A percentile compares a stretch with the other conserved stretches of the same genome.
These are phyloP conservation scores for Durotheca rogersii DNA, from an alignment of 495 filamentous ascomycete genomes.

Conservation along the genomic window DNA sequence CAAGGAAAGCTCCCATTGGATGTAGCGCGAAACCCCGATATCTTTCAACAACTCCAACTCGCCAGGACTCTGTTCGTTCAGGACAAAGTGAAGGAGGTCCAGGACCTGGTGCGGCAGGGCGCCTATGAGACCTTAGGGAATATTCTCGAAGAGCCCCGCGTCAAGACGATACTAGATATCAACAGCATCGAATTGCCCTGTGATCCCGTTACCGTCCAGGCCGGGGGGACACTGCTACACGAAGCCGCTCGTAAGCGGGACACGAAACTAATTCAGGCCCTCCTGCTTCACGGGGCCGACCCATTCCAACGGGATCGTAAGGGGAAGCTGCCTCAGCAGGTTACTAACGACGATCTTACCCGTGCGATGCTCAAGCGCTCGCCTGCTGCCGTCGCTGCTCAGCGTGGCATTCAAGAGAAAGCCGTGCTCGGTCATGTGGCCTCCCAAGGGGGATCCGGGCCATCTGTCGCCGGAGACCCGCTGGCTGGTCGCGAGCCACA, in stretches of 20 bases:
- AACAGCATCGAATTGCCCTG: slow-evolving; percentile 86
- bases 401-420: slow-evolving; percentile 94
- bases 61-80: slow-evolving; percentile 89
- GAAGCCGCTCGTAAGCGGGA: slow-evolving; percentile 89
- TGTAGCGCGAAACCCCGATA: slow-evolving; percentile 84
- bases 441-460: slow-evolving; percentile 55
- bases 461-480: slow-evolving; percentile 58
- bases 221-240: slow-evolving; percentile 86
- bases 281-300: slow-evolving; percentile 94
- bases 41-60: slow-evolving; percentile 93
- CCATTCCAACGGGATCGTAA: slow-evolving; percentile 93
- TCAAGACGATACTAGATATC: slow-evolving; percentile 82
- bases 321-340: slow-evolving; percentile 93
- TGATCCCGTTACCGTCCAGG: slow-evolving; percentile 69
- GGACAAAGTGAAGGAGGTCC: slow-evolving; percentile 76
- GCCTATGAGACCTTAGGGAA: slow-evolving; percentile 77
- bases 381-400: slow-evolving; percentile 89
- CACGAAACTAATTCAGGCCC: slow-evolving; percentile 77
- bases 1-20: slow-evolving; percentile 85
- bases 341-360: slow-evolving; percentile 92
- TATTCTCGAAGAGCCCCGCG: slow-evolving; percentile 77
- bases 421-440: slow-evolving; percentile 81
- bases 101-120: slow-evolving; percentile 66
- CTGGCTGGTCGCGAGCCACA: slow-evolving; percentile 83
- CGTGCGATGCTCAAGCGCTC: slow-evolving; percentile 86